These are phyloP conservation scores for Mesembryanthemum crystallinum DNA, from an alignment of 148 eudicot species.

Conservation along the genomic window DNA sequence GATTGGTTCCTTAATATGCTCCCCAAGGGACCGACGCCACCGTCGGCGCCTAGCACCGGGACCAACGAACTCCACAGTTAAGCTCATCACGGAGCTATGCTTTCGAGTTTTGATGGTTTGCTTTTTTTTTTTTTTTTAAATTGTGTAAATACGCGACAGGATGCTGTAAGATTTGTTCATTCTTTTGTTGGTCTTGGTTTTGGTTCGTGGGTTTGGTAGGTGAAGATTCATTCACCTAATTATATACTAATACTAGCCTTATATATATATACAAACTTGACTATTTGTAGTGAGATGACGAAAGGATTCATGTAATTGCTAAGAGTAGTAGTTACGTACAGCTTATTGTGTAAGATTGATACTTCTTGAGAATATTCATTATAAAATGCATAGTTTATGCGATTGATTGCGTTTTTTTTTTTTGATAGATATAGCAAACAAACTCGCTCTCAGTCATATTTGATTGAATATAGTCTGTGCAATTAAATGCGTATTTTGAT, in stretches of 20 bases:
- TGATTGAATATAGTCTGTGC: no score
- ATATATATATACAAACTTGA: no score
- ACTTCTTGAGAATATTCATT: neutral
- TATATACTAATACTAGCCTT: no score
- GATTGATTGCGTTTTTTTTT: no score
- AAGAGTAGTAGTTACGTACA: neutral
- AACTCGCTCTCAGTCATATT: no score
- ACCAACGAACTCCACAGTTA: slow-evolving; percentile 23
- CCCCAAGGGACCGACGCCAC: slow-evolving; percentile 24
- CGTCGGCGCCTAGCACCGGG: slow-evolving; percentile 32
- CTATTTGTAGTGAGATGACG: no score
- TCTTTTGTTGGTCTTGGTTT: neutral
- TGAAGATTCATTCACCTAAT: slow-evolving; percentile 5
- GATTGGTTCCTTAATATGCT: slow-evolving; percentile 25
- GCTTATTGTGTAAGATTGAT: slow-evolving; percentile 2
- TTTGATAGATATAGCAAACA: no score
- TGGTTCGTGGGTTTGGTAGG: neutral
- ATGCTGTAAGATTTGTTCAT: neutral
- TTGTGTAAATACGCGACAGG: slow-evolving; percentile 3
- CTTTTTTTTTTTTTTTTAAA: neutral
- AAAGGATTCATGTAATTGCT: no score
- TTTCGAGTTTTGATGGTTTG: neutral
- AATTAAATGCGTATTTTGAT: no score
- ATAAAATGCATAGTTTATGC: neutral
- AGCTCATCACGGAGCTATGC: neutral